Percentiles rank a stretch among this genome's conserved stretches.
phyloP scores from a whole-genome alignment of 805 yeast species.

The Spathaspora passalidarum region DNA sequence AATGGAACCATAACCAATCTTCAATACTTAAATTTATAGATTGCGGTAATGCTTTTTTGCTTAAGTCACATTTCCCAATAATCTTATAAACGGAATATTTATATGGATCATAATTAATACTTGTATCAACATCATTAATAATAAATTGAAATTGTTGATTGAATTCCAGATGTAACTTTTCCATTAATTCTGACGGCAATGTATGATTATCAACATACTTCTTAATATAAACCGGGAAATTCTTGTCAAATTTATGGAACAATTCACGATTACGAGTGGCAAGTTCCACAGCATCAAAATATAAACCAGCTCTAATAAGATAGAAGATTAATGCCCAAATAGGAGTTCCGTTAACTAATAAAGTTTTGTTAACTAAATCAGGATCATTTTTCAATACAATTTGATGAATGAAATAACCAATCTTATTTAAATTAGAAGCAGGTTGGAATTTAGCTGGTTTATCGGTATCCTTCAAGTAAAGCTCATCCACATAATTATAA shows the following conservation, averaged over 20 bases:
- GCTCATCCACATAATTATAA: slow-evolving; percentile 64
- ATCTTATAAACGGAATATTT: slow-evolving; percentile 87
- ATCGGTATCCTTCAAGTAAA: slow-evolving; percentile 55
- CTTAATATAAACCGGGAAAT: slow-evolving; percentile 76
- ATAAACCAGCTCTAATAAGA: slow-evolving; percentile 78
- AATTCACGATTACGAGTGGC: slow-evolving; percentile 61
- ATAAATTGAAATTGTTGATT: slow-evolving; percentile 72
- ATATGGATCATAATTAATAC: slow-evolving; percentile 70
- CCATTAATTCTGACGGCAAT: slow-evolving; percentile 64
- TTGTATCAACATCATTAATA: slow-evolving; percentile 35
- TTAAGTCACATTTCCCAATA: slow-evolving; percentile 82
- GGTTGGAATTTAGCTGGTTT: slow-evolving; percentile 43
- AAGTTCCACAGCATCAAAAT: slow-evolving; percentile 72
- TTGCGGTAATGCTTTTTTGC: slow-evolving; percentile 64
- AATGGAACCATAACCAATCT: slow-evolving; percentile 96
- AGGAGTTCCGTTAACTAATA: slow-evolving; percentile 72
- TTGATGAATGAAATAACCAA: slow-evolving; percentile 53
- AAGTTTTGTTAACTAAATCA: slow-evolving; percentile 29
- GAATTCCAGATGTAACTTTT: slow-evolving; percentile 74
- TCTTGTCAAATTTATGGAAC: slow-evolving; percentile 80
- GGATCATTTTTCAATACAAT: slow-evolving; percentile 29
- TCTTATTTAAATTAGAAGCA: slow-evolving; percentile 62
- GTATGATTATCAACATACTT: slow-evolving; percentile 54
- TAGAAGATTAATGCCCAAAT: slow-evolving; percentile 93
- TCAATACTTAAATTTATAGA: slow-evolving; percentile 74